Percentiles rank a stretch among this genome's conserved stretches.
Conservation (phyloP, 768 basidiomycete genomes). For the Xanthoconium purpureum region DNA sequence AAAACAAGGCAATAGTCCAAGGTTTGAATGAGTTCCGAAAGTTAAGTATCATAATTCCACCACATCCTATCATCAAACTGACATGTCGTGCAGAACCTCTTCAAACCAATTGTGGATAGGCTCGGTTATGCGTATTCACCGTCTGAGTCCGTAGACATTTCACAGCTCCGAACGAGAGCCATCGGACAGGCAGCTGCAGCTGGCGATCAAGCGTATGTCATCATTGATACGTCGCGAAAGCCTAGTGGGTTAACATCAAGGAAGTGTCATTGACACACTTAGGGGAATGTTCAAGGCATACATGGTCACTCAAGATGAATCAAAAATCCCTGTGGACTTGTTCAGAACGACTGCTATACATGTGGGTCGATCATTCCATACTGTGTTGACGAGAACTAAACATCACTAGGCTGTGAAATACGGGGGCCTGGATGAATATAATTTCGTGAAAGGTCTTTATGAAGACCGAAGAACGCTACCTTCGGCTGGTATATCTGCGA, state of each 20-base stretch:
- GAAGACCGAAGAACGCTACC: conserved; percentile 73
- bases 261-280: conserved; percentile 74
- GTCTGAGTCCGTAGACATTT: conserved; percentile 63
- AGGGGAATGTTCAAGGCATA: conserved; percentile 67
- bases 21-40: conserved; percentile 58
- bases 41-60: conserved; percentile 38
- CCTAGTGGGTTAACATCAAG: background rate
- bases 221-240: background rate
- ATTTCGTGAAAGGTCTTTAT: conserved; percentile 65
- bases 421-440: conserved; percentile 73
- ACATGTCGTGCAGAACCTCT: conserved; percentile 45
- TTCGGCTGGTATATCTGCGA: conserved; percentile 59
- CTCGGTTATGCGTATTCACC: conserved; percentile 75
- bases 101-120: conserved; percentile 71
- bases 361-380: conserved; percentile 36
- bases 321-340: conserved; percentile 78
- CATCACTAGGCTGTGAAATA: conserved; percentile 59
- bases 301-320: conserved; percentile 69
- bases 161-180: conserved; percentile 72
- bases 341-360: conserved; percentile 51
- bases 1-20: conserved; percentile 53
- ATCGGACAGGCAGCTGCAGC: conserved; percentile 53
- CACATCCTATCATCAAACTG: background rate
- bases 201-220: conserved; percentile 40
- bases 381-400: background rate